A percentile compares a stretch with the other conserved stretches of the same genome.
Conservation (phyloP, 2,329 filamentous ascomycete species). For the Macrophomina phaseolina region DNA sequence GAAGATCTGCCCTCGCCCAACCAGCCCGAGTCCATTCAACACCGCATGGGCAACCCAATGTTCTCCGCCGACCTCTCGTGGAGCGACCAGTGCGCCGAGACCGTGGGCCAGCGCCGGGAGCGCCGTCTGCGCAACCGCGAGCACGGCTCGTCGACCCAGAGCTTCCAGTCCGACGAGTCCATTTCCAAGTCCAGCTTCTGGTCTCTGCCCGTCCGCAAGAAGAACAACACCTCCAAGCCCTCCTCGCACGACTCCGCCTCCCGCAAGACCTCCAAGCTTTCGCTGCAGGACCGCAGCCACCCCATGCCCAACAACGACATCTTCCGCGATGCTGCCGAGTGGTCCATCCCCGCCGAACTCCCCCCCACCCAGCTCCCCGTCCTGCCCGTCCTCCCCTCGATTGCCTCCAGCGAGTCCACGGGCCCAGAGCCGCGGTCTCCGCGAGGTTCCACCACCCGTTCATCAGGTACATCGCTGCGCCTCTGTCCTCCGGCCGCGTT, state of each 20-base stretch:
- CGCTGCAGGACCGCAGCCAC: neutral
- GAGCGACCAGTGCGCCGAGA: slow-evolving; percentile 42
- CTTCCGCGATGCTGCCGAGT: neutral
- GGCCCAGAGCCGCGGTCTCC: neutral
- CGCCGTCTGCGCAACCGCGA: slow-evolving; percentile 36
- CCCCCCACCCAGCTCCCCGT: slow-evolving; percentile 30
- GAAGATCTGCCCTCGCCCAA: neutral
- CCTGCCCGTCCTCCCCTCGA: slow-evolving; percentile 39
- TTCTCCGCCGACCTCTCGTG: slow-evolving; percentile 48
- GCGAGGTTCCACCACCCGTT: neutral
- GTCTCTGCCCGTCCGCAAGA: slow-evolving; percentile 19
- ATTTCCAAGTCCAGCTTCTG: slow-evolving; percentile 17
- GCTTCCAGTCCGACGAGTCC: slow-evolving; percentile 12
- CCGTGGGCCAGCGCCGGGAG: slow-evolving; percentile 45
- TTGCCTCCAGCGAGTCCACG: slow-evolving; percentile 36
- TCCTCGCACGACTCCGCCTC: neutral
- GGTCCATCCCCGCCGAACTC: slow-evolving; percentile 26
- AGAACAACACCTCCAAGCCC: slow-evolving; percentile 8
- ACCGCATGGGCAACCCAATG: slow-evolving; percentile 34
- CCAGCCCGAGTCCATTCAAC: neutral
- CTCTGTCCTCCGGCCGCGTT: neutral
- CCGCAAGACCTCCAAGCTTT: slow-evolving; percentile 17
- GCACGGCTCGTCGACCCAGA: slow-evolving; percentile 30
- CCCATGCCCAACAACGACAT: neutral
- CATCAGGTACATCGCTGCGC: slow-evolving; percentile 1